Percentiles rank a stretch among this genome's conserved stretches.
Evolutionary conservation across 2,329 filamentous ascomycete genomes (phyloP).

Genomic region (Albifimbria verrucaria): DNA sequence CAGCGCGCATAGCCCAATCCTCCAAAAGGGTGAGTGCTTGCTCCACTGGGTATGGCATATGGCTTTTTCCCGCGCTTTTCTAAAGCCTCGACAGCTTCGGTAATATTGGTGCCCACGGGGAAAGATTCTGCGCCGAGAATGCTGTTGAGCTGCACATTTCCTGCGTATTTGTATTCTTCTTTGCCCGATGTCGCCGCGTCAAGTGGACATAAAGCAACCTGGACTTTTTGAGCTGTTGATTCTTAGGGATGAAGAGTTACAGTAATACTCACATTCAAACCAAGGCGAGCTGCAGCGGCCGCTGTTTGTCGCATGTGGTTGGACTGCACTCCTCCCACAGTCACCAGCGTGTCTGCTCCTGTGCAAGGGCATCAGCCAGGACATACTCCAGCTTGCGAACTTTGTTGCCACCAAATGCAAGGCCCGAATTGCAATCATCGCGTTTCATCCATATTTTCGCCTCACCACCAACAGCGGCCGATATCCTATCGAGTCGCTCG

Average conservation of each 20-base stretch:
- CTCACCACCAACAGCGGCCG: not conserved
- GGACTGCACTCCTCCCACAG: conserved; percentile 5
- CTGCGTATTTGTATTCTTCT: conserved; percentile 4
- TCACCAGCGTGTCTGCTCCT: conserved; percentile 3
- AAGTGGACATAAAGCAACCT: conserved; percentile 7
- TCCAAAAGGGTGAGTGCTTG: conserved; percentile 60
- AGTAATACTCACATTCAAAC: not conserved
- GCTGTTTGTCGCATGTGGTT: conserved; percentile 7
- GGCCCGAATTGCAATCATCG: conserved; percentile 4
- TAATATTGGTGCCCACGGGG: conserved; percentile 1
- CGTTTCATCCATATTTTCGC: conserved; percentile 2
- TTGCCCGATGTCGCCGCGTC: conserved; percentile 4
- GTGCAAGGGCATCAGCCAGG: conserved; percentile 2
- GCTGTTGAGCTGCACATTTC: conserved; percentile 15
- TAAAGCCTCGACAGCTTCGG: not conserved
- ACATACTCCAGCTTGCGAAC: conserved; percentile 9
- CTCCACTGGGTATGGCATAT: conserved; percentile 63
- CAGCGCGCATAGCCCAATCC: conserved; percentile 64
- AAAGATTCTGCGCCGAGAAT: conserved; percentile 14
- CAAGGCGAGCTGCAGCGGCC: conserved; percentile 2
- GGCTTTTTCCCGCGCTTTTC: conserved; percentile 35
- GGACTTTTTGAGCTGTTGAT: not conserved
- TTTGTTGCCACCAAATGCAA: conserved; percentile 6
- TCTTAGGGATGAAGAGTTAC: not conserved
- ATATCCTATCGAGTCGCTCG: conserved; percentile 7